phyloP scores from a whole-genome alignment of 208 protist species.

The Wallacemonas sp. region DNA sequence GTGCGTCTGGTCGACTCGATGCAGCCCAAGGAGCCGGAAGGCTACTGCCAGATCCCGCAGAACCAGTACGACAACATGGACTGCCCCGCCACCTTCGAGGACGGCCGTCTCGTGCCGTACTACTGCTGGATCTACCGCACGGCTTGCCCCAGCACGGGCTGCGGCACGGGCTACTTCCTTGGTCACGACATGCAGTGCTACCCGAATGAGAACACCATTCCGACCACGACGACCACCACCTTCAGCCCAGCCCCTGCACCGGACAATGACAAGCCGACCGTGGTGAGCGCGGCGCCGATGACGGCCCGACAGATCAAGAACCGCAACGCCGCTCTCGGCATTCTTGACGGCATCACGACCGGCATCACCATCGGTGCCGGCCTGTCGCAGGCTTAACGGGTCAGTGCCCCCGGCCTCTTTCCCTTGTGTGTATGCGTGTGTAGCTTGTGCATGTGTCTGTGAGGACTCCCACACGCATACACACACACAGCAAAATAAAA shows the following conservation, averaged over 20 bases:
- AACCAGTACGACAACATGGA: slow-evolving; percentile 31
- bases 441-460: too few relatives aligned
- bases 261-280: background rate
- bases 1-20: slow-evolving; percentile 50
- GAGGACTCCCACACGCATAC: background rate
- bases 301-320: background rate
- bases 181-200: slow-evolving; percentile 40
- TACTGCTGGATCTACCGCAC: slow-evolving; percentile 47
- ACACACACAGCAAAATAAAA: background rate
- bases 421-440: background rate
- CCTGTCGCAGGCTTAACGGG: background rate
- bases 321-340: background rate
- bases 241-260: background rate
- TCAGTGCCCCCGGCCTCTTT: background rate
- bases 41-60: slow-evolving; percentile 26
- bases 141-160: slow-evolving; percentile 33
- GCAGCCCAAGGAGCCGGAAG: slow-evolving; percentile 19
- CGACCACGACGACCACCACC: slow-evolving; percentile 8
- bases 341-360: slow-evolving; percentile 11
- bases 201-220: background rate
- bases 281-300: background rate
- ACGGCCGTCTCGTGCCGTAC: slow-evolving; percentile 15
- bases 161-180: slow-evolving; percentile 26
- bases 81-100: slow-evolving; percentile 24
- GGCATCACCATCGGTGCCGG: slow-evolving; percentile 10